Conservation (phyloP, 805 yeast species). For the Komagataella phaffii region DNA sequence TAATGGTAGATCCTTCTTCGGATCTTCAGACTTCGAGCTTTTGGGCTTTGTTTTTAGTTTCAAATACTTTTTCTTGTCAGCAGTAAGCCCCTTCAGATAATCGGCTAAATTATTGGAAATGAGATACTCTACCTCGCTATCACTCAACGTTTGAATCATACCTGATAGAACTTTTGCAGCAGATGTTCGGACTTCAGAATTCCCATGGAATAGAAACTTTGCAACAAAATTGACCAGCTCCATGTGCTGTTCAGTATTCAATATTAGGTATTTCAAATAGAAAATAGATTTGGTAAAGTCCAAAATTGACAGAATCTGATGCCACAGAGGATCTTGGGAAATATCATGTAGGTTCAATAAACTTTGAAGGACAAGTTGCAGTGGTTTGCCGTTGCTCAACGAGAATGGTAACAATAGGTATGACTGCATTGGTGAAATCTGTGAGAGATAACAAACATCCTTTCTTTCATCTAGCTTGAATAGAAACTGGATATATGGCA, state of each 20-base stretch:
- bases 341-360: constrained; percentile 25
- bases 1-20: constrained; percentile 18
- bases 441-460: constrained; percentile 68
- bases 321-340: constrained; percentile 26
- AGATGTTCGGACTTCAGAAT: constrained; percentile 61
- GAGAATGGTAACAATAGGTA: constrained; percentile 32
- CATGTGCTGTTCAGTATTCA: constrained; percentile 32
- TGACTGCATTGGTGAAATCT: constrained; percentile 36
- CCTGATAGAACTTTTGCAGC: constrained; percentile 71
- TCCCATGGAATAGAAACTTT: constrained; percentile 41
- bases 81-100: constrained; percentile 29
- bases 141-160: constrained; percentile 53
- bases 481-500: constrained; percentile 42
- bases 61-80: constrained; percentile 9
- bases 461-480: constrained; percentile 50
- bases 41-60: constrained; percentile 12
- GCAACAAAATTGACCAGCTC: constrained; percentile 38
- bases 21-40: constrained; percentile 13
- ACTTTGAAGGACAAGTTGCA: constrained; percentile 28
- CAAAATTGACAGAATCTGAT: constrained; percentile 55
- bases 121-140: constrained; percentile 26
- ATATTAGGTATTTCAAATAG: constrained; percentile 48
- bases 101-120: constrained; percentile 27
- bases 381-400: constrained; percentile 14
- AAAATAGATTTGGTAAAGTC: constrained; percentile 59